These are phyloP conservation scores for Umbelopsis ramanniana DNA, from an alignment of 192 early-diverging fungal species.

Conservation along the genomic window DNA sequence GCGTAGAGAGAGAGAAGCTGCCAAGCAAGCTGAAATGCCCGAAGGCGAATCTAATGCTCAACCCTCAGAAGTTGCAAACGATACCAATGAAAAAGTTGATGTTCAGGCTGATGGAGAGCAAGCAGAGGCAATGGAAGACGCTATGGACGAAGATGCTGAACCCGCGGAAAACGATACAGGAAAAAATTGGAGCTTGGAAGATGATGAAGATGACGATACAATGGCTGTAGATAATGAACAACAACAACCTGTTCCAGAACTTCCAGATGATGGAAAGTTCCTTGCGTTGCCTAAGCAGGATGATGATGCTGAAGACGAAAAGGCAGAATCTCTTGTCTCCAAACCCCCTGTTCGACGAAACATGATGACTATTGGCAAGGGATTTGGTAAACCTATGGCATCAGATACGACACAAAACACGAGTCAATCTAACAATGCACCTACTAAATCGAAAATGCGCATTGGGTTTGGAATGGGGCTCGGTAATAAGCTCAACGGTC, in stretches of 20 bases:
- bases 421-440: not conserved
- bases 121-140: conserved; percentile 22
- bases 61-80: conserved; percentile 33
- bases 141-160: conserved; percentile 26
- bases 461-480: conserved; percentile 18
- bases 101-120: not conserved
- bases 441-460: conserved; percentile 18
- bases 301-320: conserved; percentile 19
- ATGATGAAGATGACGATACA: conserved; percentile 67
- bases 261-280: conserved; percentile 14
- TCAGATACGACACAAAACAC: not conserved
- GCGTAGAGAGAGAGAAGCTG: conserved; percentile 68
- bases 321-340: conserved; percentile 9
- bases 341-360: conserved; percentile 24
- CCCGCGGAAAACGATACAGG: conserved; percentile 21
- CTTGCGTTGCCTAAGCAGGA: conserved; percentile 11
- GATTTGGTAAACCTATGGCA: not conserved
- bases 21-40: conserved; percentile 45
- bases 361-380: conserved; percentile 9
- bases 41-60: conserved; percentile 46
- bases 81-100: conserved; percentile 32
- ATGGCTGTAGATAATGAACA: conserved; percentile 39
- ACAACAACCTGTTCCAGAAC: not conserved
- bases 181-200: conserved; percentile 63
- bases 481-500: not conserved